These are phyloP conservation scores for Sutorius eximius DNA, from an alignment of 1,284 basidiomycete genomes.

Conservation along the genomic window DNA sequence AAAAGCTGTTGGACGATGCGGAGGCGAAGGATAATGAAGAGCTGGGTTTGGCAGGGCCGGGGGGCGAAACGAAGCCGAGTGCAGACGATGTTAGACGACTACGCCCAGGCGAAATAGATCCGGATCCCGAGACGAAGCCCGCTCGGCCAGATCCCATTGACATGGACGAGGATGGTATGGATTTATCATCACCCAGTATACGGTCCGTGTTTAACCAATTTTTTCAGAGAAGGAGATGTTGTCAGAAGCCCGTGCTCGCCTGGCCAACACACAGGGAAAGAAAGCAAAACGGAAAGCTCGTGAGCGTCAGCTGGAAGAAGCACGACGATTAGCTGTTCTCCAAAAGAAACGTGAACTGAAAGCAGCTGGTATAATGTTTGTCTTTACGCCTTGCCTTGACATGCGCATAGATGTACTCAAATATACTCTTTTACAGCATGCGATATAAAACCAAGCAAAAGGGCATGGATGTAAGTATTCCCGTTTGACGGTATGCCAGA, in stretches of 20 bases:
- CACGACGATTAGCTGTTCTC: constrained; percentile 88
- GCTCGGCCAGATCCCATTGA: constrained; percentile 98
- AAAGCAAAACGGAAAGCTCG: constrained; percentile 99
- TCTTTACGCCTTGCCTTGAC: constrained; percentile 15
- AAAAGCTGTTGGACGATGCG: constrained; percentile 96
- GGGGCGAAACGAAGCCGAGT: constrained; percentile 79
- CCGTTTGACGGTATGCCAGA: background rate
- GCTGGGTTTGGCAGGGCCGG: constrained; percentile 83
- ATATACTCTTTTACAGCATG: constrained; percentile 50
- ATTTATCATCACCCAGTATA: background rate
- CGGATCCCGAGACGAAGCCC: constrained; percentile 98
- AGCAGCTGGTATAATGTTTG: constrained; percentile 94
- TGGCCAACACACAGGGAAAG: constrained; percentile 99
- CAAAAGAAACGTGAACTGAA: constrained; percentile 99
- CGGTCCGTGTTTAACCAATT: constrained; percentile 1
- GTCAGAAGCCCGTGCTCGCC: constrained; percentile 94
- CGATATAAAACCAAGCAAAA: constrained; percentile 91
- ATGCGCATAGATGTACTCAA: constrained; percentile 17
- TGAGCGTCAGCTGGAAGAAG: constrained; percentile 95
- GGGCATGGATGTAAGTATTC: constrained; percentile 85
- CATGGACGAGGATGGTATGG: constrained; percentile 96
- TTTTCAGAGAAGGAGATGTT: constrained; percentile 97
- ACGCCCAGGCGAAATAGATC: constrained; percentile 96
- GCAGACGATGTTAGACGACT: constrained; percentile 89
- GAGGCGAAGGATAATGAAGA: constrained; percentile 94